phyloP scores from a whole-genome alignment of 2,329 filamentous ascomycete genomes.

The Scorias spongiosa region DNA sequence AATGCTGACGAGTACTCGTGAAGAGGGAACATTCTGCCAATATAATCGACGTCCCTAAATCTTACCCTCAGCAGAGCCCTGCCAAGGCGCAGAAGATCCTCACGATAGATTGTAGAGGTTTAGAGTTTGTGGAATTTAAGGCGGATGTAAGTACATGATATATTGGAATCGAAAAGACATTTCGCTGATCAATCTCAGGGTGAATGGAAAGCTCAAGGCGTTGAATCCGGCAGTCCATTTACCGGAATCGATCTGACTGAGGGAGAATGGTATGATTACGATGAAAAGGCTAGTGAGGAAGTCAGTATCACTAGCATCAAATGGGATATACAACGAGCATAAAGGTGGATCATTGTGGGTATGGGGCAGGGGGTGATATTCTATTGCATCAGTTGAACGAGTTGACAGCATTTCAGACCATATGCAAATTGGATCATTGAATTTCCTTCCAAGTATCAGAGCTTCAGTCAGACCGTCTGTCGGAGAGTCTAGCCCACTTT shows the following conservation, averaged over 20 bases:
- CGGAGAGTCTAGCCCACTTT: not conserved
- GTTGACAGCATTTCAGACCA: too few species aligned
- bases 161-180: not conserved
- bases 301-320: constrained; percentile 81
- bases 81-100: constrained; percentile 66
- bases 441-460: too few species aligned
- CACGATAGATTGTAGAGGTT: constrained; percentile 82
- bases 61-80: constrained; percentile 58
- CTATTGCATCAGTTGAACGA: too few species aligned
- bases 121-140: constrained; percentile 85
- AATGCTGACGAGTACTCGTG: not conserved
- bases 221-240: constrained; percentile 72
- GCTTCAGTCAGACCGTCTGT: too few species aligned
- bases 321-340: constrained; percentile 70
- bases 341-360: constrained; percentile 10
- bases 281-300: constrained; percentile 83
- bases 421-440: too few species aligned
- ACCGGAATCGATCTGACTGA: constrained; percentile 66
- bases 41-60: constrained; percentile 56
- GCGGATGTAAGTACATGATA: constrained; percentile 49
- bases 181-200: constrained; percentile 39
- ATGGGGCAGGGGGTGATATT: not conserved
- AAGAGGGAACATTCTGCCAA: constrained; percentile 75
- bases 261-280: constrained; percentile 96
- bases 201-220: constrained; percentile 73